Percentiles rank a stretch among this genome's conserved stretches.
These are phyloP conservation scores for Ophiostoma australiae DNA, from an alignment of 2,329 filamentous ascomycete species.

Conservation along the genomic window DNA sequence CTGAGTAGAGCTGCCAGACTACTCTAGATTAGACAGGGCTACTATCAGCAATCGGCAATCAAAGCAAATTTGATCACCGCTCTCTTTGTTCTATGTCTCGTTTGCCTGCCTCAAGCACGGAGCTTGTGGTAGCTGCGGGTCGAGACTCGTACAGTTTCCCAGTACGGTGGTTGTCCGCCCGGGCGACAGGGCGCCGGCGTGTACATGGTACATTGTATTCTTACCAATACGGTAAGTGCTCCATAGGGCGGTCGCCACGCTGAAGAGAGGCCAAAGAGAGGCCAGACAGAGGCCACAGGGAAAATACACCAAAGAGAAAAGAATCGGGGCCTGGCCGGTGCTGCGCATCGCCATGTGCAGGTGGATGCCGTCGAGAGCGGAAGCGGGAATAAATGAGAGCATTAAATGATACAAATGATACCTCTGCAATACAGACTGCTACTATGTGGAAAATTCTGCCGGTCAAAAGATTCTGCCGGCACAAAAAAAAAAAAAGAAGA, in stretches of 20 bases:
- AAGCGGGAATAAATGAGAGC: not conserved
- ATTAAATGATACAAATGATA: not conserved
- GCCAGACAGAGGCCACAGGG: not conserved
- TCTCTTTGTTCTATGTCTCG: constrained; percentile 10
- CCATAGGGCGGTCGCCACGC: constrained; percentile 9
- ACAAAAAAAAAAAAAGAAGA: not conserved
- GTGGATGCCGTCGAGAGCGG: not conserved
- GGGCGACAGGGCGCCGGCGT: not conserved
- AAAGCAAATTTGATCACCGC: constrained; percentile 12
- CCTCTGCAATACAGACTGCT: not conserved
- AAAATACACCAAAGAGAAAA: not conserved
- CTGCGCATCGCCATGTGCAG: not conserved
- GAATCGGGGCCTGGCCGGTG: not conserved
- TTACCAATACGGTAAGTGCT: not conserved
- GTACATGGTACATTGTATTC: not conserved
- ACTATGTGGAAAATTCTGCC: constrained; percentile 10
- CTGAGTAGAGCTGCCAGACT: not conserved
- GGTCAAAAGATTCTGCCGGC: constrained; percentile 14
- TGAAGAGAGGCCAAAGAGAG: not conserved
- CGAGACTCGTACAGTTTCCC: not conserved
- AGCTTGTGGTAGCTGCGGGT: constrained; percentile 7
- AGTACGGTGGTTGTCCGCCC: constrained; percentile 11
- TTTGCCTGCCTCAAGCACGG: not conserved
- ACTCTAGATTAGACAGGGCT: not conserved
- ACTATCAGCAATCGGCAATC: not conserved